Evolutionary conservation across 306 rosid genomes (phyloP).

Genomic region (Glycyrrhiza uralensis): DNA sequence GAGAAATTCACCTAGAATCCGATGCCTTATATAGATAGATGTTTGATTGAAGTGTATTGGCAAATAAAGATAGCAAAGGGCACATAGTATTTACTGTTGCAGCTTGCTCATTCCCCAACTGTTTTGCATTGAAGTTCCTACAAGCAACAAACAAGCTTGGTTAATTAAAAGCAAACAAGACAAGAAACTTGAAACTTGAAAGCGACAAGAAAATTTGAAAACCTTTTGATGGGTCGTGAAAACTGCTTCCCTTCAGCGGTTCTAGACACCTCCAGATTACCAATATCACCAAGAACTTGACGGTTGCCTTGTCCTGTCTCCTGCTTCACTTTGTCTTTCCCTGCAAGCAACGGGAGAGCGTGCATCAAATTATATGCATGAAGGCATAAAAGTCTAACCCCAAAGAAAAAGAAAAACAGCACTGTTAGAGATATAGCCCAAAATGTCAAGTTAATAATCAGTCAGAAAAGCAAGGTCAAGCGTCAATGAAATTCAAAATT

Average conservation of each 20-base stretch:
- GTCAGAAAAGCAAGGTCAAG: background rate
- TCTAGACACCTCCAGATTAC: conserved; percentile 19
- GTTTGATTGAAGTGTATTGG: background rate
- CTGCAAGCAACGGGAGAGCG: background rate
- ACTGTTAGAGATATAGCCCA: background rate
- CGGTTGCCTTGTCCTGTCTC: background rate
- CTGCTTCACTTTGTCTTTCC: background rate
- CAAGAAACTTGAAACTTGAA: background rate
- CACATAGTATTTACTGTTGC: background rate
- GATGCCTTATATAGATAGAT: background rate
- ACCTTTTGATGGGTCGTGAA: conserved; percentile 22
- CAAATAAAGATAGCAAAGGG: background rate
- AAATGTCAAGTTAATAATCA: background rate
- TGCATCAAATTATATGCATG: background rate
- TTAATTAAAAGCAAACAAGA: background rate
- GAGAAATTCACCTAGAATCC: background rate
- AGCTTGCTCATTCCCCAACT: conserved; percentile 13
- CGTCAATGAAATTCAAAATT: too few species aligned
- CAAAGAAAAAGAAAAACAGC: background rate
- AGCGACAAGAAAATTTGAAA: background rate
- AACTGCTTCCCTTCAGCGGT: background rate
- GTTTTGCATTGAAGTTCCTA: conserved; percentile 14
- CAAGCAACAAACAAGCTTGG: background rate
- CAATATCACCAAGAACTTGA: conserved; percentile 30
- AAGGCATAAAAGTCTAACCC: background rate